A percentile compares a stretch with the other conserved stretches of the same genome.
Evolutionary conservation across 148 eudicot species (phyloP).

Genomic region (Salicornia ramosissima): DNA sequence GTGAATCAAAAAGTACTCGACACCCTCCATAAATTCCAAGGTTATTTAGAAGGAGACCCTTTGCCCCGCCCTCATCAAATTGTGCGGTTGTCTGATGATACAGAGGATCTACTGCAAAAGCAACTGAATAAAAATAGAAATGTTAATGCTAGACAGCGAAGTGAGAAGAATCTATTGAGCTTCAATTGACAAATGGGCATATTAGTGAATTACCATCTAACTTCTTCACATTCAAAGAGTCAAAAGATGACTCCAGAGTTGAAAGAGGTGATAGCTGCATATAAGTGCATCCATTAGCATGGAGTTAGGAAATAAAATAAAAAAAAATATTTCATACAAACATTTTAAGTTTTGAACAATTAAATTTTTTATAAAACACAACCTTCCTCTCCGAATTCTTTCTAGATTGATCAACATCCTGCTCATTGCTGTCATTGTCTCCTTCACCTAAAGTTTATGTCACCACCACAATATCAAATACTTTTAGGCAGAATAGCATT

Average conservation of each 20-base stretch:
- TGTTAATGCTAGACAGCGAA: slow-evolving; percentile 11
- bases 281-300: slow-evolving; percentile 12
- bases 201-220: slow-evolving; percentile 59
- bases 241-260: slow-evolving; percentile 87
- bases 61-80: slow-evolving; percentile 99
- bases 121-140: slow-evolving; percentile 42
- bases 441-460: slow-evolving; percentile 27
- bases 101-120: slow-evolving; percentile 96
- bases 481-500: background rate
- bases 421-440: slow-evolving; percentile 23
- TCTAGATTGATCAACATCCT: slow-evolving; percentile 23
- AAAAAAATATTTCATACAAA: too few relatives aligned
- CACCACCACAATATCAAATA: slow-evolving; percentile 13
- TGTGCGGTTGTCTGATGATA: slow-evolving; percentile 97
- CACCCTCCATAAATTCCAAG: slow-evolving; percentile 91
- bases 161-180: background rate
- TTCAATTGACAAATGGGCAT: background rate
- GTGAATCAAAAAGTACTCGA: slow-evolving; percentile 90
- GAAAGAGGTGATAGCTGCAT: slow-evolving; percentile 84
- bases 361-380: background rate
- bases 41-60: slow-evolving; percentile 85
- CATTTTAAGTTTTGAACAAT: too few relatives aligned
- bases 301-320: background rate
- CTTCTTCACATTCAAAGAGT: slow-evolving; percentile 81
- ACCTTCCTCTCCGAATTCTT: slow-evolving; percentile 30